Conservation (phyloP, 163 green algal species). For the Chlamydomonas reinhardtii region DNA sequence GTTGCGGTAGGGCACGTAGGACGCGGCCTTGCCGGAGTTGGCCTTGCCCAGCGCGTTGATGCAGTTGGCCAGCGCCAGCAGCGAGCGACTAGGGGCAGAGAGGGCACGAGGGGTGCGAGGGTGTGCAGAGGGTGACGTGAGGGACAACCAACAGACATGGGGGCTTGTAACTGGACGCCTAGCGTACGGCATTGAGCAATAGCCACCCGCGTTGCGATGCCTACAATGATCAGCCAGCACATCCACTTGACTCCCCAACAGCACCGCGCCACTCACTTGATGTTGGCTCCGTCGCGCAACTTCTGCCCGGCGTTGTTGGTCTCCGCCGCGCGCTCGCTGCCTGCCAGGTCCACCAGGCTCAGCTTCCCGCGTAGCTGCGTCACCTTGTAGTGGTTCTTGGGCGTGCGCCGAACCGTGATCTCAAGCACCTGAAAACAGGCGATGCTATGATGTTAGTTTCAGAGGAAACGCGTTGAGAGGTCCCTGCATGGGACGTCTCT, state of each 20-base stretch:
- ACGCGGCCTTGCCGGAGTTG: slow-evolving; percentile 61
- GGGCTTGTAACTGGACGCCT: too few species aligned
- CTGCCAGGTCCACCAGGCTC: slow-evolving; percentile 88
- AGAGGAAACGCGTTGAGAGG: too few species aligned
- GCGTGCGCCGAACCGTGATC: slow-evolving; percentile 72
- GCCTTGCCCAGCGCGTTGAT: slow-evolving; percentile 91
- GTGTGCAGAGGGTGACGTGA: too few species aligned
- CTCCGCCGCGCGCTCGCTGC: slow-evolving; percentile 74
- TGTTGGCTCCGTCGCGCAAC: slow-evolving; percentile 91
- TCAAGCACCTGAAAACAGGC: slow-evolving; percentile 73
- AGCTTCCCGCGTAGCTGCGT: slow-evolving; percentile 80
- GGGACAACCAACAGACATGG: too few species aligned
- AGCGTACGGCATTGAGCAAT: too few species aligned
- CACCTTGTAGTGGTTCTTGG: slow-evolving; percentile 68
- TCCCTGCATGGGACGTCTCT: too few species aligned
- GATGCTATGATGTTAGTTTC: too few species aligned
- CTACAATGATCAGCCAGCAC: too few species aligned
- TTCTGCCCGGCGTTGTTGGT: slow-evolving; percentile 90
- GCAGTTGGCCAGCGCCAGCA: slow-evolving; percentile 92
- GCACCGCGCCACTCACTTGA: slow-evolving; percentile 67
- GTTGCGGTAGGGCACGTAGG: slow-evolving; percentile 88
- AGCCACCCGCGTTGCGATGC: too few species aligned
- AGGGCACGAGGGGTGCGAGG: too few species aligned
- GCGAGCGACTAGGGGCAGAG: slow-evolving; percentile 42
- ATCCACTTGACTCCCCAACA: too few species aligned